These are phyloP conservation scores for Phialophora macrospora DNA, from an alignment of 2,329 filamentous ascomycete genomes.

Conservation along the genomic window DNA sequence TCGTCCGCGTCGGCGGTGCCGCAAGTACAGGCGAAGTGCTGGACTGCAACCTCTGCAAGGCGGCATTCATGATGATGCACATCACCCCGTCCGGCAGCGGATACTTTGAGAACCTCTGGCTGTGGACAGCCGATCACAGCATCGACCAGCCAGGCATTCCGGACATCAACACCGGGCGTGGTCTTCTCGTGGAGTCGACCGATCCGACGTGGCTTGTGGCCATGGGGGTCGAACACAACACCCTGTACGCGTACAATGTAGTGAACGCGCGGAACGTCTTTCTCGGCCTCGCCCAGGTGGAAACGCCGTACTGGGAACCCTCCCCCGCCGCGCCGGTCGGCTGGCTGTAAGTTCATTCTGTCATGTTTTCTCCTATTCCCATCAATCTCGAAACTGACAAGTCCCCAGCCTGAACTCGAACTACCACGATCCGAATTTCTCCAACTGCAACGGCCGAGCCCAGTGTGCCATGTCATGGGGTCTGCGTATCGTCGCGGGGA, in stretches of 20 bases:
- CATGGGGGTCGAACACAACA: conserved; percentile 54
- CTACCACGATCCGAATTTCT: conserved; percentile 1
- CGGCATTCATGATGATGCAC: conserved; percentile 68
- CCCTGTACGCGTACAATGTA: conserved; percentile 57
- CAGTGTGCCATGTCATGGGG: background rate
- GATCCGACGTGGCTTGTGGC: conserved; percentile 60
- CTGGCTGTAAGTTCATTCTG: background rate
- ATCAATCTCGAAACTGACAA: too few species aligned
- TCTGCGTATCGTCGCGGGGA: background rate
- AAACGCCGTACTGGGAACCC: conserved; percentile 4
- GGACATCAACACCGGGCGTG: conserved; percentile 82
- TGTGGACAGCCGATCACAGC: conserved; percentile 89
- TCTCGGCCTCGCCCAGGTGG: conserved; percentile 30
- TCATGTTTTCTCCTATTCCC: too few species aligned
- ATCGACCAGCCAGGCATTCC: conserved; percentile 75
- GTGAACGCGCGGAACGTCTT: conserved; percentile 51
- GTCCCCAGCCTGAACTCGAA: background rate
- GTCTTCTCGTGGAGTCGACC: conserved; percentile 76
- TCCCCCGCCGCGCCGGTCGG: background rate
- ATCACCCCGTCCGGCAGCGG: conserved; percentile 61
- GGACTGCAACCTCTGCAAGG: conserved; percentile 70
- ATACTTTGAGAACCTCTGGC: conserved; percentile 88
- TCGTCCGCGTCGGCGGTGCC: conserved; percentile 86
- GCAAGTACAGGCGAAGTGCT: conserved; percentile 66
- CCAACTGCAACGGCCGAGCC: background rate